Evolutionary conservation across 768 basidiomycete species (phyloP).

Genomic region (Pisolithus albus): DNA sequence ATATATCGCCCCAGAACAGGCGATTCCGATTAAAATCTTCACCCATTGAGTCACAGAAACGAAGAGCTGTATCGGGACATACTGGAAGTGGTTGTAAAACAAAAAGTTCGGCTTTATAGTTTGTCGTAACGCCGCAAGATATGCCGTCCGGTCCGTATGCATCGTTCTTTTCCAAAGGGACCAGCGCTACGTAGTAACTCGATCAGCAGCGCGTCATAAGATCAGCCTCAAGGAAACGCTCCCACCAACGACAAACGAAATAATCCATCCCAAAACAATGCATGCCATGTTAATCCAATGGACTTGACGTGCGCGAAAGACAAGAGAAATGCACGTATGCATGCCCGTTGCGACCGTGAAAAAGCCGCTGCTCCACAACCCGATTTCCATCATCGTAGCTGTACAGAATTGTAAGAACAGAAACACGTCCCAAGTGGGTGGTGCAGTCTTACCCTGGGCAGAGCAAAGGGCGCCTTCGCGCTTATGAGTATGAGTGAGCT

Average conservation of each 20-base stretch:
- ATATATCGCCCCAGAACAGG: slow-evolving; percentile 51
- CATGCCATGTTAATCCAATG: slow-evolving; percentile 37
- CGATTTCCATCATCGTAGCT: slow-evolving; percentile 58
- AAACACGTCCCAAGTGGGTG: background rate
- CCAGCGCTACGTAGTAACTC: slow-evolving; percentile 24
- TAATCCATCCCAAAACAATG: slow-evolving; percentile 49
- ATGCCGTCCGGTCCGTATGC: slow-evolving; percentile 49
- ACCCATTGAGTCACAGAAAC: slow-evolving; percentile 1
- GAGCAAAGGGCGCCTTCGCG: slow-evolving; percentile 43
- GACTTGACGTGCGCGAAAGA: slow-evolving; percentile 49
- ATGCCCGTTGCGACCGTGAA: slow-evolving; percentile 60
- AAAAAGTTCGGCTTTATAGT: slow-evolving; percentile 39
- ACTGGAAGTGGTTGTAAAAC: slow-evolving; percentile 61
- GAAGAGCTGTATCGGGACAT: slow-evolving; percentile 13
- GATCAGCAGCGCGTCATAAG: slow-evolving; percentile 1
- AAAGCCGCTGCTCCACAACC: slow-evolving; percentile 53
- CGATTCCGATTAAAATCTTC: slow-evolving; percentile 53
- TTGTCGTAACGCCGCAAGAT: slow-evolving; percentile 44
- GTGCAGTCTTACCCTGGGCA: slow-evolving; percentile 45
- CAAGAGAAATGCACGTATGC: slow-evolving; percentile 63
- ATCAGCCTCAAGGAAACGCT: background rate
- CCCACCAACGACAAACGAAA: slow-evolving; percentile 45
- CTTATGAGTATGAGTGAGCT: slow-evolving; percentile 1
- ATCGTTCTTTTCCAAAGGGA: slow-evolving; percentile 30
- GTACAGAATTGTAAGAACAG: background rate